Evolutionary conservation across 176 grass and related monocot species (phyloP).

Genomic region (Rhynchospora tenuis): DNA sequence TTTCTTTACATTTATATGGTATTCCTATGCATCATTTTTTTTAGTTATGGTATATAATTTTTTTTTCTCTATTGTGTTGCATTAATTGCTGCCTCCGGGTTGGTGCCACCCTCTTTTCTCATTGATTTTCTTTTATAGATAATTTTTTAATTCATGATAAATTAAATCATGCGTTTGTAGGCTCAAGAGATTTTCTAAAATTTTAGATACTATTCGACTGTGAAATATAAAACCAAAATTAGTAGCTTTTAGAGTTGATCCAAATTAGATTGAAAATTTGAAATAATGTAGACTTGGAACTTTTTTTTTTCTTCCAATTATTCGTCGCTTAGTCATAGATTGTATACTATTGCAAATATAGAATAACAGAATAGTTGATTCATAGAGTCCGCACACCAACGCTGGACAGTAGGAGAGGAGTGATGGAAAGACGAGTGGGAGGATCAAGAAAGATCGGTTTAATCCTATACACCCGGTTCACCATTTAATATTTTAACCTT

Average conservation of each 20-base stretch:
- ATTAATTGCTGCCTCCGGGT: neutral
- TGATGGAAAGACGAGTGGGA: neutral
- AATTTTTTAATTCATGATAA: neutral
- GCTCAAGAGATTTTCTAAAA: neutral
- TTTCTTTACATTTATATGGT: neutral
- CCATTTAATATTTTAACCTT: neutral
- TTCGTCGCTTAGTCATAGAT: neutral
- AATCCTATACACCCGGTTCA: neutral
- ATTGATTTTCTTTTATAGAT: too few species aligned
- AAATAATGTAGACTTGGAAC: neutral
- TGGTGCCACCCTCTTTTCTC: neutral
- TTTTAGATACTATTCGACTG: neutral
- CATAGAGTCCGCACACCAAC: neutral
- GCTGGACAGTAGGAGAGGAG: neutral
- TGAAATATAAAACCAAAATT: neutral
- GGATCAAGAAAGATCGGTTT: conserved; percentile 6
- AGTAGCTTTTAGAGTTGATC: neutral
- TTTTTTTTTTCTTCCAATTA: too few species aligned
- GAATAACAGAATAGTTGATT: neutral
- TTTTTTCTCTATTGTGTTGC: neutral
- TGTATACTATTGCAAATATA: neutral
- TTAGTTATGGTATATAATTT: neutral
- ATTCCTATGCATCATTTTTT: neutral
- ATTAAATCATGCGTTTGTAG: neutral
- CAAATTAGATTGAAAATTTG: neutral